Evolutionary conservation across 2,329 filamentous ascomycete genomes (phyloP), one percentile per base, ranked within the genome.

Genomic region (Colletotrichum tropicale): DNA sequence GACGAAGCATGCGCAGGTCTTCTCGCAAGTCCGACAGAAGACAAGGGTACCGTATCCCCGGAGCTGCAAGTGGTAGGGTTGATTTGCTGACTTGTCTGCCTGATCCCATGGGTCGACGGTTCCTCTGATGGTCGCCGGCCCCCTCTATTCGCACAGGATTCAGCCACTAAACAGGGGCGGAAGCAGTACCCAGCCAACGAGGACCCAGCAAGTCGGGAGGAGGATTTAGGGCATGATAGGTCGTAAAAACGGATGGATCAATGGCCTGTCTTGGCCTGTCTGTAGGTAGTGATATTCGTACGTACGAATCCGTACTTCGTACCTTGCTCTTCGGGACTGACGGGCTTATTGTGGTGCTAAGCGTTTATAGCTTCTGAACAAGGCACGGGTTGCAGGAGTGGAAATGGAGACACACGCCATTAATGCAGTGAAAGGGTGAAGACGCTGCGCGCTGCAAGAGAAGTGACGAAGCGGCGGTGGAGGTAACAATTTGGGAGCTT

Each of bases 381-480:
- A 34, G 52, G 48, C 21, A 71, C 26, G 43, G 26, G n/a, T 64
- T 48, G 71, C 26, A 15, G 43, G 16, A 26, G 36, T 56, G 62
- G 28, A 61, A 66, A 36, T 62, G 36, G 38, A 24, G 6, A 52
- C 30, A 36, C 72, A 71, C 55, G 72, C 68, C 72, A 71, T 62
- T 4, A 34, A 71, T 75, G 68, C 72, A 71, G 72, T 71, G 72
- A 56, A 75, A 24, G 30, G 32, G 30, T 48, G 69, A 43, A 52
- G 43, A 67, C 32, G 62, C 58, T 34, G 30, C 58, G 32, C 12
- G 28, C 18, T 21, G 58, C 52, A 24, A 15, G 58, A 66, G 24
- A 5, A 24, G 61, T 21, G 36, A 52, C 24, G 36, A 62, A 52
- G 24, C 36, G 5, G 18, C 69, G 30, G 55, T 32, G 55, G 36